Evolutionary conservation across 2,329 filamentous ascomycete species (phyloP).

Genomic region (Fusarium phyllophilum): DNA sequence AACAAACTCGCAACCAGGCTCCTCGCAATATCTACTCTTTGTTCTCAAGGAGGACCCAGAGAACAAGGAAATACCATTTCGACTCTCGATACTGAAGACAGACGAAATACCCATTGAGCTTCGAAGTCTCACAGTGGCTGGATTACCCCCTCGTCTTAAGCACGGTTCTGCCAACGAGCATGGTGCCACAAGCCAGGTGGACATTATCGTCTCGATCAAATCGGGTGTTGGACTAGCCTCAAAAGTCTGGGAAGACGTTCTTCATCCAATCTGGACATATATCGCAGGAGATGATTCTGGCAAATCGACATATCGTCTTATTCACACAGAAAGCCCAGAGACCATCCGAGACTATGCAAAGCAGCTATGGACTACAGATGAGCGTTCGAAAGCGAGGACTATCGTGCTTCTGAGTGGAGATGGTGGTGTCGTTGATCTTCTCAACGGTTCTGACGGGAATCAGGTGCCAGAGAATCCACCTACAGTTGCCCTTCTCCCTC

Average conservation of each 20-base stretch:
- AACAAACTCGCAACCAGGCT: background rate
- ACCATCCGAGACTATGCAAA: slow-evolving; percentile 73
- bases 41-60: slow-evolving; percentile 51
- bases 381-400: slow-evolving; percentile 54
- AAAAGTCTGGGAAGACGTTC: slow-evolving; percentile 63
- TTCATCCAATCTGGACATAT: slow-evolving; percentile 65
- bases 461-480: slow-evolving; percentile 46
- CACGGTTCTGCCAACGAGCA: slow-evolving; percentile 30
- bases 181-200: slow-evolving; percentile 51
- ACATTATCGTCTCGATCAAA: slow-evolving; percentile 73
- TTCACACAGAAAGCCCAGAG: slow-evolving; percentile 70
- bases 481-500: slow-evolving; percentile 64
- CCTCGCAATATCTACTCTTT: slow-evolving; percentile 50
- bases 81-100: slow-evolving; percentile 44
- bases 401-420: slow-evolving; percentile 88
- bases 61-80: slow-evolving; percentile 41
- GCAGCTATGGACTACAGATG: slow-evolving; percentile 48
- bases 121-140: slow-evolving; percentile 49
- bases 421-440: slow-evolving; percentile 83
- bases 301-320: slow-evolving; percentile 48
- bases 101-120: slow-evolving; percentile 51
- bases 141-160: slow-evolving; percentile 53
- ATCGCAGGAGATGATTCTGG: slow-evolving; percentile 43
- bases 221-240: slow-evolving; percentile 71
- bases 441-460: slow-evolving; percentile 68